Base-by-base conservation (phyloP, 768 basidiomycete genomes). In the Phylloporus scabripes region DNA sequence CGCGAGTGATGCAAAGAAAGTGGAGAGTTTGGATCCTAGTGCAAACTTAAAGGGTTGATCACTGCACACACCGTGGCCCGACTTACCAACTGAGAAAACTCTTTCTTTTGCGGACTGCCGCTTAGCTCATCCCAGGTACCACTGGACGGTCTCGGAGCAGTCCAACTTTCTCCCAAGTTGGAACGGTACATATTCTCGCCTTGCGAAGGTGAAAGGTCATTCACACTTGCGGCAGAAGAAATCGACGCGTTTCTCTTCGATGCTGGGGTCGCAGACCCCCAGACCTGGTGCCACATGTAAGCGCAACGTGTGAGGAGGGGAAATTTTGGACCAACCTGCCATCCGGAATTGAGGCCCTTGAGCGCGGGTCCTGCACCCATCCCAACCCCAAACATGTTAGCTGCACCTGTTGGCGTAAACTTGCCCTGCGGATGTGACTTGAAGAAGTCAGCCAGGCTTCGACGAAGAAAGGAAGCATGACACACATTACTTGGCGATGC, bases 61-160 rank as follows among this genome's bases (percentile, higher is more conserved):
- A 55, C 34, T 26, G 17, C 37, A 40, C 7, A 40, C 7, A 40
- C 28, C 5, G 54, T 42, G 44, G 26, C n/a, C 41, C 36, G 15
- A 70, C 74, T 61, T 36, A 79, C 81, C 68, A 79, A 48, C 53
- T 75, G 69, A 39, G 70, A 65, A 40, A 74, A 71, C 42, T 80
- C 79, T 55, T 74, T 77, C 61, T 73, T 76, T 56, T 74, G 69
- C 14, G 78, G 74, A 49, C 70, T 76, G 48, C 65, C 74, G 45
- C 58, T 69, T 44, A 70, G 54, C 50, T 83, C 83, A 48, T 82
- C 84, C 82, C 83, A 85, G 18, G 76, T 70, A 26, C 75, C 79
- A 52, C 76, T 78, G 14, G 74, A 65, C 23, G 79, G 67, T 40
- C 82, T 71, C 4, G 77, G 66, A 17, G 66, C 50, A n/a, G 68